Percentiles rank a stretch among this genome's conserved stretches.
phyloP scores from a whole-genome alignment of 2,329 filamentous ascomycete species.

The Aphanoascus verrucosus region DNA sequence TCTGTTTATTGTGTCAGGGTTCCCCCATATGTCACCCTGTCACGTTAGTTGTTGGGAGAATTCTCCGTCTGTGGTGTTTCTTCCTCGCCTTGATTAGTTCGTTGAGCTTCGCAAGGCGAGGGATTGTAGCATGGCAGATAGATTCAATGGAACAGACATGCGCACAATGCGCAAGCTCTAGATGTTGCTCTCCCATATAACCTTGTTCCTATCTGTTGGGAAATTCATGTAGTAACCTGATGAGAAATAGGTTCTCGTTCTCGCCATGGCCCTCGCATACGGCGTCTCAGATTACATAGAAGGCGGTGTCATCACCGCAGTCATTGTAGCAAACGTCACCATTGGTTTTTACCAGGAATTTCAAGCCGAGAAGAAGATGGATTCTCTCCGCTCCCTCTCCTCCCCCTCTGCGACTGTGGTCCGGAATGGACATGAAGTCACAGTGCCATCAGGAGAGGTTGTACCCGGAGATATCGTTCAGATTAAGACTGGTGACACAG shows the following conservation, averaged over 20 bases:
- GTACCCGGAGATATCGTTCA: slow-evolving; percentile 49
- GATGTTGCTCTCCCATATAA: neutral
- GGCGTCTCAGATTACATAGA: slow-evolving; percentile 49
- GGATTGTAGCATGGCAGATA: slow-evolving; percentile 8
- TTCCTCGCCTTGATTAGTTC: slow-evolving; percentile 3
- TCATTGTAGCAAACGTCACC: slow-evolving; percentile 47
- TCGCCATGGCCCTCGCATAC: slow-evolving; percentile 57
- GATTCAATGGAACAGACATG: slow-evolving; percentile 1
- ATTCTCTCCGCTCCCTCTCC: slow-evolving; percentile 45
- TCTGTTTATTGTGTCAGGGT: neutral
- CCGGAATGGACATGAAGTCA: slow-evolving; percentile 44
- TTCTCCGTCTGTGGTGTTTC: neutral
- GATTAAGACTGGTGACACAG: slow-evolving; percentile 46
- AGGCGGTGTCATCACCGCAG: slow-evolving; percentile 49
- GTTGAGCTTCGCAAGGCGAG: neutral
- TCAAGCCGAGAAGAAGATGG: slow-evolving; percentile 50
- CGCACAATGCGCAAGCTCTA: neutral
- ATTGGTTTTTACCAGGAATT: slow-evolving; percentile 53
- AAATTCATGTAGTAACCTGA: slow-evolving; percentile 14
- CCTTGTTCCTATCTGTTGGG: neutral
- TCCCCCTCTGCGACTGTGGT: slow-evolving; percentile 48
- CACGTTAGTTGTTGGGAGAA: neutral
- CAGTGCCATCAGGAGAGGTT: slow-evolving; percentile 45
- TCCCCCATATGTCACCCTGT: neutral
- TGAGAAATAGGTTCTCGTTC: slow-evolving; percentile 52